Conservation (phyloP, 2,329 filamentous ascomycete species). For the Phoma sp. region DNA sequence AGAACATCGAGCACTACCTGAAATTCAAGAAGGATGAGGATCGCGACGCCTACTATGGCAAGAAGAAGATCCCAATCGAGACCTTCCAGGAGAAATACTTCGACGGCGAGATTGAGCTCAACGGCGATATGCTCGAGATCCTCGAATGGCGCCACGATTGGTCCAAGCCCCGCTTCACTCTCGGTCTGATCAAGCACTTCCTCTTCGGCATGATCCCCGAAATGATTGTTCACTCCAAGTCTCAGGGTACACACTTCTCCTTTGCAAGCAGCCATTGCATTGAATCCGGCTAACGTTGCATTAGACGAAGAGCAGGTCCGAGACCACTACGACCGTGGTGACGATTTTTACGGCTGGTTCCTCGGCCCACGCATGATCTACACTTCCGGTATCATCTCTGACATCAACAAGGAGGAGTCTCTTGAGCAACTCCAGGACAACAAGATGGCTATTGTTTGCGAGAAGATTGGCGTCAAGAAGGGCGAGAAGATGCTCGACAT, state of each 20-base stretch:
- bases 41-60: conserved; percentile 72
- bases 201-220: conserved; percentile 87
- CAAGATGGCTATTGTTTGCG: conserved; percentile 92
- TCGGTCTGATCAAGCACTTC: conserved; percentile 85
- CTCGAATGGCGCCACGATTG: conserved; percentile 97
- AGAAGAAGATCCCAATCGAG: conserved; percentile 84
- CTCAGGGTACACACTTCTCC: conserved; percentile 68
- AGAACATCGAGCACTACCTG: conserved; percentile 88
- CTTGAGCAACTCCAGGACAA: conserved; percentile 98
- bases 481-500: conserved; percentile 90
- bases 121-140: conserved; percentile 86
- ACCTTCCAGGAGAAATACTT: conserved; percentile 99
- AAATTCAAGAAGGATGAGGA: conserved; percentile 72
- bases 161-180: conserved; percentile 92
- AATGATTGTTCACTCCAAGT: conserved; percentile 88
- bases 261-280: not conserved
- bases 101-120: conserved; percentile 92
- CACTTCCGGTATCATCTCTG: conserved; percentile 91
- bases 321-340: conserved; percentile 95
- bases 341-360: conserved; percentile 99
- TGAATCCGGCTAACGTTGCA: conserved; percentile 32
- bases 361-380: conserved; percentile 98
- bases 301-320: conserved; percentile 96
- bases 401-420: conserved; percentile 84
- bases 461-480: conserved; percentile 86